Evolutionary conservation across 2,329 filamentous ascomycete genomes (phyloP).

Genomic region (Scedosporium apiospermum): DNA sequence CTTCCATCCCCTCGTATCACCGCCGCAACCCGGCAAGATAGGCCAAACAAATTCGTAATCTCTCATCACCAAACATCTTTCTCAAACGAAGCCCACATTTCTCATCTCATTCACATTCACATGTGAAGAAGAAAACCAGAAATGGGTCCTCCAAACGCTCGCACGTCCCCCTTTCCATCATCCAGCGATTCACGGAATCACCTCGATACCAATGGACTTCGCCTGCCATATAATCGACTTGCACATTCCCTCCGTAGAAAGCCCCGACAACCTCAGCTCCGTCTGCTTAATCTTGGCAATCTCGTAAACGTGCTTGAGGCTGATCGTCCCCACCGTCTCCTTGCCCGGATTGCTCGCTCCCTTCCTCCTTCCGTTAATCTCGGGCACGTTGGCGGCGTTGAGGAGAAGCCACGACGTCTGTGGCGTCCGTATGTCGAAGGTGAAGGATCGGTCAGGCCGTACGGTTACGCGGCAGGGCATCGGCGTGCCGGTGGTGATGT

Average conservation of each 20-base stretch:
- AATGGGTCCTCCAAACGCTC: constrained; percentile 1
- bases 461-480: constrained; percentile 87
- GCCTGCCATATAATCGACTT: constrained; percentile 65
- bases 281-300: constrained; percentile 93
- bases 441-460: constrained; percentile 84
- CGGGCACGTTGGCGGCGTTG: constrained; percentile 66
- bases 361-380: constrained; percentile 68
- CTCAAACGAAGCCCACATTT: neutral
- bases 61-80: neutral
- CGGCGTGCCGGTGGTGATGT: constrained; percentile 73
- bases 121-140: neutral
- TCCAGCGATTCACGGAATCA: constrained; percentile 43
- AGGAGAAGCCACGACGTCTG: constrained; percentile 88
- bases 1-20: neutral
- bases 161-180: neutral
- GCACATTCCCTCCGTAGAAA: constrained; percentile 62
- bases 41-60: neutral
- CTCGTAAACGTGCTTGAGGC: constrained; percentile 92
- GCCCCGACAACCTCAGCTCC: constrained; percentile 63
- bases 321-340: constrained; percentile 75
- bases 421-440: constrained; percentile 87
- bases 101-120: neutral
- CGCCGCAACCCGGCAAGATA: neutral
- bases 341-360: constrained; percentile 67
- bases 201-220: constrained; percentile 64